phyloP scores from a whole-genome alignment of 164 flowering plant species.

The Amborella trichopoda region DNA sequence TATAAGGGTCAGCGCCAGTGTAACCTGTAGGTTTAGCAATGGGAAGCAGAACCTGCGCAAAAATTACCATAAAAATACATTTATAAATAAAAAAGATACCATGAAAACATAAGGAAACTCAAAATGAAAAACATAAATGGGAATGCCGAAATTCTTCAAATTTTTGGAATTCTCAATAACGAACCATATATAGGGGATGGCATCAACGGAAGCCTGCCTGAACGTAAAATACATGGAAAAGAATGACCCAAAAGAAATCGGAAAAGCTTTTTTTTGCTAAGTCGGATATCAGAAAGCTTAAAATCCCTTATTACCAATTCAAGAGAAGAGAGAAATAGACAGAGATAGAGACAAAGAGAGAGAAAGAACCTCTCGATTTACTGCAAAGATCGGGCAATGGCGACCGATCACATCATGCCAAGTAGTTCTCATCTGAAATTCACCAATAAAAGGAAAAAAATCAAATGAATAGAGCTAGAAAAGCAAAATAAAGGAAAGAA shows the following conservation, averaged over 20 bases:
- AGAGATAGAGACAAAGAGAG: background rate
- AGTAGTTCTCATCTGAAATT: constrained; percentile 61
- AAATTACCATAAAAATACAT: background rate
- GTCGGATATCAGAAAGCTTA: too few relatives aligned
- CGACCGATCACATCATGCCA: constrained; percentile 92
- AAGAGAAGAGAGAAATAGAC: too few relatives aligned
- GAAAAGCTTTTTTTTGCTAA: too few relatives aligned
- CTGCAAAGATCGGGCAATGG: constrained; percentile 85
- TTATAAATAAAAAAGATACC: background rate
- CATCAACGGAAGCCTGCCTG: too few relatives aligned
- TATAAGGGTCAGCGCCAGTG: constrained; percentile 91
- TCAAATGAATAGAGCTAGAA: background rate
- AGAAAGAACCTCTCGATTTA: constrained; percentile 83
- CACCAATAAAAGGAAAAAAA: background rate
- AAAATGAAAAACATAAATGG: background rate
- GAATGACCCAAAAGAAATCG: too few relatives aligned
- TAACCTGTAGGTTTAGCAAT: constrained; percentile 77
- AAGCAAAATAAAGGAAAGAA: background rate
- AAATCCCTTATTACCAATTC: too few relatives aligned
- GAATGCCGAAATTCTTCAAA: too few relatives aligned
- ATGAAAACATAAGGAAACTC: background rate
- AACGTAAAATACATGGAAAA: too few relatives aligned
- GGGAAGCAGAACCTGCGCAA: constrained; percentile 64
- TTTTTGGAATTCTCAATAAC: too few relatives aligned
- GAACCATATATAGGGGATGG: too few relatives aligned